A percentile compares a stretch with the other conserved stretches of the same genome.
phyloP scores from a whole-genome alignment of 75 land plant genomes.

The Picea sitchensis region DNA sequence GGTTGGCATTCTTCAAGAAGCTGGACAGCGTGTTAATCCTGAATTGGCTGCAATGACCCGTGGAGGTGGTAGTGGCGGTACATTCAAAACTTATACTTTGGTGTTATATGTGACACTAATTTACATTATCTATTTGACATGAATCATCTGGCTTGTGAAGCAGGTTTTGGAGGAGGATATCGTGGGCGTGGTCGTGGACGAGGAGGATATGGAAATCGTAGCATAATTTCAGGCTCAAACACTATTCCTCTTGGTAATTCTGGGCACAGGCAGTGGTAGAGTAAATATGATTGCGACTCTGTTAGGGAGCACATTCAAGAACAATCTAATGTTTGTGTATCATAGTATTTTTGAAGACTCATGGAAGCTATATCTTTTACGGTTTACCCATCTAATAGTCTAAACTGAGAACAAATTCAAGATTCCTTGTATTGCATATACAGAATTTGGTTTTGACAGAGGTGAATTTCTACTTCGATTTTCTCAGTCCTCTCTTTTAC shows the following conservation, averaged over 20 bases:
- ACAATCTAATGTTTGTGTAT: no score
- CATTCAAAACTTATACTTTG: background rate
- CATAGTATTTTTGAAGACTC: no score
- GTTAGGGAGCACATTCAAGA: no score
- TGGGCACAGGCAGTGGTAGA: slow-evolving; percentile 42
- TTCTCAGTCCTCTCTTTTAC: no score
- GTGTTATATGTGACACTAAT: background rate
- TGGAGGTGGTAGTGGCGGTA: slow-evolving; percentile 29
- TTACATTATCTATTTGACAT: background rate
- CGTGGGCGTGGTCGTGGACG: slow-evolving; percentile 52
- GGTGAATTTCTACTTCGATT: no score
- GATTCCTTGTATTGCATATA: no score
- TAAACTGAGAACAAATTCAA: no score
- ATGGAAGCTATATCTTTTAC: no score
- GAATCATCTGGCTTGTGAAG: background rate
- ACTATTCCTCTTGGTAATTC: slow-evolving; percentile 61
- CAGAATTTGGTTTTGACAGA: no score
- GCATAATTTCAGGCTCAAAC: slow-evolving; percentile 66
- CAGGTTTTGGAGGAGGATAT: slow-evolving; percentile 48
- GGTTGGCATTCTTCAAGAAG: slow-evolving; percentile 59
- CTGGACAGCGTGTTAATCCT: slow-evolving; percentile 61
- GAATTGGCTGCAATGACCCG: slow-evolving; percentile 37
- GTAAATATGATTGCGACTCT: no score
- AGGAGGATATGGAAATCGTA: slow-evolving; percentile 49
- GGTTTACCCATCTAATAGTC: no score